Evolutionary conservation across 1,284 basidiomycete genomes (phyloP).

Genomic region (Trichosporon faecale): DNA sequence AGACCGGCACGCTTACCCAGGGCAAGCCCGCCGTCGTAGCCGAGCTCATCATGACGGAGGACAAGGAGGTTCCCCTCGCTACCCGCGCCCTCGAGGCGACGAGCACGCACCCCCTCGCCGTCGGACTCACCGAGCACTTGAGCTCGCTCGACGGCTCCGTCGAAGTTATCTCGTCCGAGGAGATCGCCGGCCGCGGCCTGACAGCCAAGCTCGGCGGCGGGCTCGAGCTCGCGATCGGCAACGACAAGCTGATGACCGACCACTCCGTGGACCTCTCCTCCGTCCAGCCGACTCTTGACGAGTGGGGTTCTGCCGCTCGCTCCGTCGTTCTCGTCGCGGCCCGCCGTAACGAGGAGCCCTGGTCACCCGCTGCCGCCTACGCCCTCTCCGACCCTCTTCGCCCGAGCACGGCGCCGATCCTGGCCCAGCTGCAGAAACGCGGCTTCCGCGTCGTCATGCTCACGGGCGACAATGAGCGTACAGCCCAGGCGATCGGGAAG

Average conservation of each 20-base stretch:
- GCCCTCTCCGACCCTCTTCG: conserved; percentile 83
- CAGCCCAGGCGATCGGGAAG: conserved; percentile 78
- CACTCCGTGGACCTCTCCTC: conserved; percentile 33
- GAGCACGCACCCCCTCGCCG: conserved; percentile 93
- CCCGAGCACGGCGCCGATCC: conserved; percentile 71
- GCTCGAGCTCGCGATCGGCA: conserved; percentile 59
- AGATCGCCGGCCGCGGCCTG: conserved; percentile 84
- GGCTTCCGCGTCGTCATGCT: conserved; percentile 86
- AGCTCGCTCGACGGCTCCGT: conserved; percentile 54
- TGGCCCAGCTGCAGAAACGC: conserved; percentile 72
- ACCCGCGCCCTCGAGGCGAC: conserved; percentile 80
- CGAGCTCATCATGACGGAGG: background rate
- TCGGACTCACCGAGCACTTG: conserved; percentile 76
- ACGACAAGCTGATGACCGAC: conserved; percentile 22
- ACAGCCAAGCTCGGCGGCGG: conserved; percentile 64
- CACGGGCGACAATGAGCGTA: conserved; percentile 80
- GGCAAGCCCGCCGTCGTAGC: conserved; percentile 60
- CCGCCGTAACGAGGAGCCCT: conserved; percentile 53
- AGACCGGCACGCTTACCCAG: conserved; percentile 94
- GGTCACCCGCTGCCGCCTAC: conserved; percentile 47
- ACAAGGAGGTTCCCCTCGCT: conserved; percentile 57
- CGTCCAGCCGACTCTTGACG: conserved; percentile 59
- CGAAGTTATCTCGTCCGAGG: conserved; percentile 60
- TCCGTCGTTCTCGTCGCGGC: conserved; percentile 82
- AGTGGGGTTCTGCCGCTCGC: conserved; percentile 67